These are phyloP conservation scores for Eimeria zaria DNA, from an alignment of 169 alveolate species.

Conservation along the genomic window DNA sequence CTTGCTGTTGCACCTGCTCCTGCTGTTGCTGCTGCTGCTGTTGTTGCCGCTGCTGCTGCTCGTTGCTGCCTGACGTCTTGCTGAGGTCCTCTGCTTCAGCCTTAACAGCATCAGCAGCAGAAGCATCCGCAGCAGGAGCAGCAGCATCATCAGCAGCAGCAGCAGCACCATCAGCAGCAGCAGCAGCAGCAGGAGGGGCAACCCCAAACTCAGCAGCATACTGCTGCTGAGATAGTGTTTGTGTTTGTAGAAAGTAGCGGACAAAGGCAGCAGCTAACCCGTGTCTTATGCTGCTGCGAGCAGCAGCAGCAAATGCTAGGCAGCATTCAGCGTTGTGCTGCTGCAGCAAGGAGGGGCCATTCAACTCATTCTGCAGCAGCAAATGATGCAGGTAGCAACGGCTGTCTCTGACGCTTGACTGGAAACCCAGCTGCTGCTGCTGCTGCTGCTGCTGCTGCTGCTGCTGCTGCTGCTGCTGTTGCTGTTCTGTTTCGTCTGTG, in stretches of 20 bases:
- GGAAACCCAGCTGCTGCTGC: background rate
- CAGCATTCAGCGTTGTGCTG: constrained; percentile 47
- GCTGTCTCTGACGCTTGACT: background rate
- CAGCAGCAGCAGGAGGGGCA: constrained; percentile 21
- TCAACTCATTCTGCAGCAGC: constrained; percentile 28
- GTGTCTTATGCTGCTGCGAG: background rate
- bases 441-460: background rate
- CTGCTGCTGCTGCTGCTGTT: constrained; percentile 9
- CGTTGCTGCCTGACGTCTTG: background rate
- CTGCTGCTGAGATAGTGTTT: background rate
- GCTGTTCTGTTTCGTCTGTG: background rate
- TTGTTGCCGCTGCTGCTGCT: background rate
- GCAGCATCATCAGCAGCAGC: background rate
- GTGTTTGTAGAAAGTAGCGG: background rate
- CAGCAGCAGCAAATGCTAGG: constrained; percentile 48
- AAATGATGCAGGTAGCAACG: constrained; percentile 38
- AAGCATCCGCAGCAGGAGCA: background rate
- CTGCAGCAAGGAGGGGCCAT: constrained; percentile 46
- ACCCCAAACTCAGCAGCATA: constrained; percentile 16
- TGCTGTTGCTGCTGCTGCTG: background rate
- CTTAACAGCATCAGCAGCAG: too few relatives aligned
- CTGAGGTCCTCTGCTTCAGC: background rate
- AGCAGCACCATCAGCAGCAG: background rate
- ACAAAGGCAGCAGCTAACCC: constrained; percentile 16
- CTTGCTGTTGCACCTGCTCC: background rate